phyloP scores from a whole-genome alignment of 116 monocot species.

The Papilionanthe hybrid region DNA sequence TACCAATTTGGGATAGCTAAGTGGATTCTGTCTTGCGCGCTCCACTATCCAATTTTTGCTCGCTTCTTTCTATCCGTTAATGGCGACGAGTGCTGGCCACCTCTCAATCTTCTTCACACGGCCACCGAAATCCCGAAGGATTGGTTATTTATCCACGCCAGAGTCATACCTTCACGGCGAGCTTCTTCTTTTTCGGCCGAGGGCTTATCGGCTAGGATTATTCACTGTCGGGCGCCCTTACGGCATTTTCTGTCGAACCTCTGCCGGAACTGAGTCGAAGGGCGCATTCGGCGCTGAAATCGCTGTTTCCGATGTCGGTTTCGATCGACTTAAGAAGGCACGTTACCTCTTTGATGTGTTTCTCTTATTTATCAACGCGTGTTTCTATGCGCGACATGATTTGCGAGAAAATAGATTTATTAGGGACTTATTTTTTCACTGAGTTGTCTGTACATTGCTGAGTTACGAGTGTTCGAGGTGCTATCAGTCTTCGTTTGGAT shows the following conservation, averaged over 20 bases:
- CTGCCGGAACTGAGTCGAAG: constrained; percentile 17
- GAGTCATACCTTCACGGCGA: not conserved
- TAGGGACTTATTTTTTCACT: not conserved
- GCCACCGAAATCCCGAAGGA: not conserved
- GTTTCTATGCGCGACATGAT: not conserved
- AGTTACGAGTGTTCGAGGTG: too few relatives aligned
- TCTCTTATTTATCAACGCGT: not conserved
- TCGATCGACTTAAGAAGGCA: constrained; percentile 63
- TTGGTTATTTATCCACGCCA: not conserved
- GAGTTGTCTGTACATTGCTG: not conserved
- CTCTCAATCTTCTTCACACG: not conserved
- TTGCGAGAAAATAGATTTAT: not conserved
- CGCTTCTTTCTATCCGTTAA: not conserved
- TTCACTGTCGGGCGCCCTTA: not conserved
- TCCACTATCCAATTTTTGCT: not conserved
- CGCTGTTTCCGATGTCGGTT: constrained; percentile 21
- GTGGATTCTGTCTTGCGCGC: too few relatives aligned
- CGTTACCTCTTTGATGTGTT: not conserved
- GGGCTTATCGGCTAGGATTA: not conserved
- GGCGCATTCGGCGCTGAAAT: constrained; percentile 14
- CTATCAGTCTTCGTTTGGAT: too few relatives aligned
- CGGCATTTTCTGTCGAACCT: constrained; percentile 28
- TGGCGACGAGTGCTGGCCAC: not conserved
- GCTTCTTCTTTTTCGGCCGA: not conserved
- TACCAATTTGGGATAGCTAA: too few relatives aligned